Evolutionary conservation across 495 filamentous ascomycete species (phyloP).

Genomic region (Tricharina praecox): DNA sequence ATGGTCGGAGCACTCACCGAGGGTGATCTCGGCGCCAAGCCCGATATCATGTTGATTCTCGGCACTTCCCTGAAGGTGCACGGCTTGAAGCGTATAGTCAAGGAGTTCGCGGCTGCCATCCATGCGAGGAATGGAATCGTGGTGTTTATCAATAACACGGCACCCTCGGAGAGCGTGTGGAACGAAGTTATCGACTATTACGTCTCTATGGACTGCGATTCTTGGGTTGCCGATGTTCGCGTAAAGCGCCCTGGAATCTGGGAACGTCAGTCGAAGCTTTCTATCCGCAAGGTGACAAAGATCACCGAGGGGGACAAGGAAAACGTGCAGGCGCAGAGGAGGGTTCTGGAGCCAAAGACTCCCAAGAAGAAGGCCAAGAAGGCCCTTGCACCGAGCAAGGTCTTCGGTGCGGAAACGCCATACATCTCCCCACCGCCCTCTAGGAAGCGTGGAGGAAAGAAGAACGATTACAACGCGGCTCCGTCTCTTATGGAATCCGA

Average conservation of each 20-base stretch:
- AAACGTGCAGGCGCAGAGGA: not conserved
- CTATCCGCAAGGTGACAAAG: constrained; percentile 19
- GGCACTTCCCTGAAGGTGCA: constrained; percentile 54
- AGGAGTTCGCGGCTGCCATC: constrained; percentile 52
- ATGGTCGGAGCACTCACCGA: constrained; percentile 43
- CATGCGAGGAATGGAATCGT: constrained; percentile 47
- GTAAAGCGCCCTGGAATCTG: constrained; percentile 39
- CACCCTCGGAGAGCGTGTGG: constrained; percentile 50
- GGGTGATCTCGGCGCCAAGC: constrained; percentile 42
- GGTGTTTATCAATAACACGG: constrained; percentile 51
- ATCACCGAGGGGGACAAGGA: not conserved
- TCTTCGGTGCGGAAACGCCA: not conserved
- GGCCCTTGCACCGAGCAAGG: not conserved
- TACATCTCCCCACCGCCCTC: not conserved
- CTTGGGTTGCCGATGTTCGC: constrained; percentile 47
- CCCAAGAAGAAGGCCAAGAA: not conserved
- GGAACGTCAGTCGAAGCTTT: constrained; percentile 25
- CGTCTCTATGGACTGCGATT: constrained; percentile 55
- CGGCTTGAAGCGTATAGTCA: constrained; percentile 48
- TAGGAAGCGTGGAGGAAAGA: not conserved
- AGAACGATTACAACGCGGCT: not conserved
- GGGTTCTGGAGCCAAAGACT: not conserved
- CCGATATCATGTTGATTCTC: constrained; percentile 48
- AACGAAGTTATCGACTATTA: constrained; percentile 51
- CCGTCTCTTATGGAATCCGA: not conserved